Evolutionary conservation across 164 flowering plant genomes (phyloP), one percentile per base, ranked within the genome.

Genomic region (Euptelea pleiosperma): DNA sequence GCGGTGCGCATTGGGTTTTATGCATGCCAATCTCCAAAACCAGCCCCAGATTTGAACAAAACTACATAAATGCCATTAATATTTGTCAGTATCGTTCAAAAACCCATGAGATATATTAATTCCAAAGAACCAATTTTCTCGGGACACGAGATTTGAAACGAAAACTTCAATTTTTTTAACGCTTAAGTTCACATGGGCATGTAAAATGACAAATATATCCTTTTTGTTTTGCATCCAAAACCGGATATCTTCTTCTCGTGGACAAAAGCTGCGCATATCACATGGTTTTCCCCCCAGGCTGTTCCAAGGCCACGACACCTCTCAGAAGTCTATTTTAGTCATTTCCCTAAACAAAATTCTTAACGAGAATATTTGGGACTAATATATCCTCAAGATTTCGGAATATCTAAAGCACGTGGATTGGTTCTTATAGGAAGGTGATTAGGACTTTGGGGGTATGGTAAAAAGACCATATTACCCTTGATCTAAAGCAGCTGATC

Each of bases 1-100:
- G 51, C n/a, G 51, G 60, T 14, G 64, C 3, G 48, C 34, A 4
- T 55, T 18, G 52, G 68, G 28, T 60, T 69, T 52, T 63, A 69
- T 59, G 47, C 57, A 53, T 60, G 49, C 28, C 7, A 4, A 14
- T 1, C 15, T 16, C 0, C 2, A 3, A 34, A 28, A 54, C 0
- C 3, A 3, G 12, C 33, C 65, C 15, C 37, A 28, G 64, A 54
- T 49, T 55, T 55, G 6, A 6, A 34, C 1, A 0, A 40, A 53
- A 63, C 50, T 6, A 58, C 73, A 34, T 1, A 4, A 26, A 36
- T 49, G 58, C 73, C 73, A 54, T 44, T 49, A 0, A 2, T n/a
- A 2, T 55, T 46, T 36, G 9, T 25, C 19, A 0, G 1, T 9
- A 50, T 8, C 57, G 10, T 8, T 51, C 40, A 22, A 28, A 25